Evolutionary conservation across 352 stramenopile species (phyloP), one percentile per base, ranked within the genome.

Genomic region (Globisporangium paddicum): DNA sequence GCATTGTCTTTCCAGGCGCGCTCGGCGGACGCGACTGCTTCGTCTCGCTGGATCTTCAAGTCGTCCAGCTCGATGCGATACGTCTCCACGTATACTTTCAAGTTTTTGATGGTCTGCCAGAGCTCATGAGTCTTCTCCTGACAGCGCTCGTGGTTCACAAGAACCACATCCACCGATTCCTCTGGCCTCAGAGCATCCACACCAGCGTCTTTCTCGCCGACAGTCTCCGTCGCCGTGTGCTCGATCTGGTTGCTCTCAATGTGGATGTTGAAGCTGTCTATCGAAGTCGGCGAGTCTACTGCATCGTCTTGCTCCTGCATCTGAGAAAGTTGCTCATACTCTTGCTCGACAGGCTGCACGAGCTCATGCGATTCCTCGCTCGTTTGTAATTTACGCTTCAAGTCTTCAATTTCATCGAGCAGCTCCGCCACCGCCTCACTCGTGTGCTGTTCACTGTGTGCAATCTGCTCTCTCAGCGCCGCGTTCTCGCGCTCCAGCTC

Each of bases 91-190:
- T 82, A 86, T 26, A 73, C 67, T 60, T 73, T 73, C 25, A 92
- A 63, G n/a, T 65, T 87, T 34, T 73, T 72, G 26, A 89, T 69
- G 23, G 69, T 86, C 57, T 79, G 68, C 80, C 79, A 88, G 11
- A 92, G 62, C 48, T 92, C 82, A 45, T 88, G 82, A 21, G 83
- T 69, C 60, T 87, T 86, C 48, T 70, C 64, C 35, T 89, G 73
- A 26, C 80, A 90, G 9, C 66, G 76, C 46, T 79, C 76, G 41
- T 89, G 79, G 16, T 61, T 56, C 25, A 41, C 35, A 21, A 59
- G 55, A 30, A 66, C 30, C 5, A 21, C 7, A n/a, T 25, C 14
- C 5, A 21, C 3, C 19, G 37, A 6, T 10, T 42, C 8, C 23
- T 49, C 32, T 9, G 25, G 21, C 21, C 1, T 44, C 47, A 26